Percentiles rank a stretch among this genome's conserved stretches.
phyloP scores from a whole-genome alignment of 2,329 filamentous ascomycete species.

The Colletotrichum plurivorum region DNA sequence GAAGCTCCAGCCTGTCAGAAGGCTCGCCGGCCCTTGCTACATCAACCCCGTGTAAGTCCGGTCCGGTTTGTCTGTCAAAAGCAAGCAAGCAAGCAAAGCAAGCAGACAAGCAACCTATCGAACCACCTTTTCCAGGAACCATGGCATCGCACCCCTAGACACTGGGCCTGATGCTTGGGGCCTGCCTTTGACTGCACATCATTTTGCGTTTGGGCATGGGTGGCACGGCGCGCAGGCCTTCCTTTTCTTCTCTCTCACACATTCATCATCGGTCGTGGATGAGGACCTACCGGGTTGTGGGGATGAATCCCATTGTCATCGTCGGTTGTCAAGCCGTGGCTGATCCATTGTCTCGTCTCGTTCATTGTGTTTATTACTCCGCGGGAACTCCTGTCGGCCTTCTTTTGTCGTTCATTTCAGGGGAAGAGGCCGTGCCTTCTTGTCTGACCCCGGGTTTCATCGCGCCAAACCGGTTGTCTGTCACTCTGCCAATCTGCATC shows the following conservation, averaged over 20 bases:
- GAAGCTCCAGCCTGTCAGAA: constrained; percentile 37
- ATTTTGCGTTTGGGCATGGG: constrained; percentile 38
- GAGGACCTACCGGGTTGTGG: constrained; percentile 17
- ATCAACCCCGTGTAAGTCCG: constrained; percentile 28
- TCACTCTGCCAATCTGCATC: background rate
- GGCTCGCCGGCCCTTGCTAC: constrained; percentile 10
- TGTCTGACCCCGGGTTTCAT: constrained; percentile 21
- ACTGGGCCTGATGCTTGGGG: constrained; percentile 10
- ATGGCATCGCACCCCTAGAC: too few relatives aligned
- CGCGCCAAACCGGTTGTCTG: background rate
- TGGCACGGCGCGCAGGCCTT: constrained; percentile 28
- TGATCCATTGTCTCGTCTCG: too few relatives aligned
- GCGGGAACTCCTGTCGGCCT: too few relatives aligned
- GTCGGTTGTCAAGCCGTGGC: too few relatives aligned
- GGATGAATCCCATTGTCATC: background rate
- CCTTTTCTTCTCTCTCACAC: background rate
- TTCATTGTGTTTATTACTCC: constrained; percentile 13
- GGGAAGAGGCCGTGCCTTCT: too few relatives aligned
- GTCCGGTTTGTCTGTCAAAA: too few relatives aligned
- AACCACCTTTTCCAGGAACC: background rate
- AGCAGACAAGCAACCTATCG: background rate
- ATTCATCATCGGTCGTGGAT: background rate
- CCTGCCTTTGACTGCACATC: constrained; percentile 29
- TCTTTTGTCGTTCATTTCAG: too few relatives aligned
- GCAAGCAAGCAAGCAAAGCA: too few relatives aligned